Base-by-base conservation (phyloP, 495 filamentous ascomycete genomes). In the Staphylotrichum longicolle region DNA sequence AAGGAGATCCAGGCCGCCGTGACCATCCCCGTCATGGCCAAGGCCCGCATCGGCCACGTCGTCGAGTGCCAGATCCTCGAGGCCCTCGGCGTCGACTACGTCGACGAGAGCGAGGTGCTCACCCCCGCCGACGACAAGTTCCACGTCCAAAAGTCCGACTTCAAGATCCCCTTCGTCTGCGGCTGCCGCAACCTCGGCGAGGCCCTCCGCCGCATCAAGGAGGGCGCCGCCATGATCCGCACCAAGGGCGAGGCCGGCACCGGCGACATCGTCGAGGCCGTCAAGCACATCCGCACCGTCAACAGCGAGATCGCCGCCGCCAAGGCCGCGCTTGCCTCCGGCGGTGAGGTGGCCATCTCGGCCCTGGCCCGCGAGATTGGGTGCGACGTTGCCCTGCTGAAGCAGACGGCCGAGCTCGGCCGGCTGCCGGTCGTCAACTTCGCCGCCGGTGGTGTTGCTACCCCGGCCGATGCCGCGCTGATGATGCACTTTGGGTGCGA, bases 401-500 rank as follows among this genome's bases (percentile, higher is more conserved):
- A 88, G 75, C 83, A 96, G 78, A 90, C 89, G 8, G 94, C 91
- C 2, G 83, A 90, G 81, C 82, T 96, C 64, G 90, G 89, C 56
- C 84, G 94, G 63, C 80, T 98, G 63, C 94, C 94, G 0, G 94
- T 98, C 2, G 94, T 98, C 50, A 98, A 98, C 83, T 98, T 98
- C 67, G 94, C 94, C 4, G 94, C 94, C n/a, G 94, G 94, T 15
- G 94, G 94, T 55, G 86, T 98, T 42, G 94, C 94, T 11, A 98
- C 94, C 10, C 94, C 94, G 1, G 94, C 94, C 3, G 94, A 98
- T 79, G 94, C 94, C 12, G 94, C 94, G 37, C 81, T 98, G 44
- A 98, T 98, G 94, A 98, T 98, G 94, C 92, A 97, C 78, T 77
- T 98, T 57, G 94, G 94, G 61, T 98, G 94, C 71, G 94, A 98